Conservation (phyloP, 73 alveolate species). For the Urostyla sp. region DNA sequence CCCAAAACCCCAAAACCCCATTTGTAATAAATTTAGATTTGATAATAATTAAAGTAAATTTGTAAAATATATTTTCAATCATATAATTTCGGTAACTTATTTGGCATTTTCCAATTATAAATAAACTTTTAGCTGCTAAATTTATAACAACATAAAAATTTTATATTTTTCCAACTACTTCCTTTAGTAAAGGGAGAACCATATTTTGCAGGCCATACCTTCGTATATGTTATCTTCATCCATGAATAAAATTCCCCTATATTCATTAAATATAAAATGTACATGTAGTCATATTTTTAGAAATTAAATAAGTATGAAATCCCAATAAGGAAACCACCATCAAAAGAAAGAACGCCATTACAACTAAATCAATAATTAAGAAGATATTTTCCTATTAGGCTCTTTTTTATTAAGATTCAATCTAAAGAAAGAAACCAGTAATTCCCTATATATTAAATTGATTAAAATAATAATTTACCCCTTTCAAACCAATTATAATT, state of each 20-base stretch:
- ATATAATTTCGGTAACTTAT: slow-evolving; percentile 4
- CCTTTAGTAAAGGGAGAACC: slow-evolving; percentile 68
- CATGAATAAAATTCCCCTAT: slow-evolving; percentile 72
- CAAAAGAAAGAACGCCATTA: neutral
- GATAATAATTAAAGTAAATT: too few relatives aligned
- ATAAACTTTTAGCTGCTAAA: neutral
- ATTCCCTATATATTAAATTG: too few relatives aligned
- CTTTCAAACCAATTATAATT: neutral
- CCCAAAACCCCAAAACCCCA: neutral
- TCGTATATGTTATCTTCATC: slow-evolving; percentile 74
- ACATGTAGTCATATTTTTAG: slow-evolving; percentile 67
- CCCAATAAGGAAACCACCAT: slow-evolving; percentile 49
- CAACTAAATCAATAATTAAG: neutral
- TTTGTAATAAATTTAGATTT: neutral
- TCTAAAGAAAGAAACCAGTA: neutral
- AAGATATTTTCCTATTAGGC: neutral
- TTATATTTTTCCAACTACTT: neutral
- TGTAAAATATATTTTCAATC: neutral
- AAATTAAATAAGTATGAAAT: slow-evolving; percentile 47
- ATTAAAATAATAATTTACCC: neutral
- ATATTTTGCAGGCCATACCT: slow-evolving; percentile 71
- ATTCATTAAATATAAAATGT: neutral
- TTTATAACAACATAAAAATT: neutral
- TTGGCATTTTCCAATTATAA: slow-evolving; percentile 33
- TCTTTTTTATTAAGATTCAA: neutral